Evolutionary conservation across 768 basidiomycete genomes (phyloP), one percentile per base, ranked within the genome.

Genomic region (Leccinum imitatum): DNA sequence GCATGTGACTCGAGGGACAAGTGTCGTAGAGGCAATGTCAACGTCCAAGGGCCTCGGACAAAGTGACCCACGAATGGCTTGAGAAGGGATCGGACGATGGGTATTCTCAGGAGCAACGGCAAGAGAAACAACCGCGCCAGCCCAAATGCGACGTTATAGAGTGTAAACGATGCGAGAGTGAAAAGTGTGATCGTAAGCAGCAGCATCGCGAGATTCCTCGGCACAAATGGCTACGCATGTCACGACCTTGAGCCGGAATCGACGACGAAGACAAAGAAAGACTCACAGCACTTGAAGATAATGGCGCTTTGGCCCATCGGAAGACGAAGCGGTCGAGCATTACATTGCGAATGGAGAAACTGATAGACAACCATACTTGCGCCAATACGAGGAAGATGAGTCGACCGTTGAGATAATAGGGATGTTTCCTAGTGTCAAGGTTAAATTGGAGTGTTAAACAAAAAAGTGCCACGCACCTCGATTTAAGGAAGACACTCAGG

Each of bases 391-490:
- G 69, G 67, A 88, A 89, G 8, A 91, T 62, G 6, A 89, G 73
- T 17, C 83, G 82, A 1, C 87, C 88, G 56, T 90, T 90, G 21
- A 91, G 77, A 66, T 90, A 86, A 63, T 84, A 83, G 0, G 88
- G 89, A 60, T 91, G 87, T 72, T 87, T 90, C 67, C 89, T 90
- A 61, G 46, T 41, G 46, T 21, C 0, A n/a, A 3, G 39, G 48
- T 53, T 13, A 47, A 11, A 23, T 46, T 19, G 6, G 11, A 19
- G 14, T 6, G 1, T 17, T 4, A 15, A 4, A n/a, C 13, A n/a
- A 4, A n/a, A 15, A n/a, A 6, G 23, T 5, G 21, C 6, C 71
- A 79, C 64, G 30, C 59, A 88, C 90, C 77, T 86, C 33, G 88
- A 90, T 61, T 84, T 86, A 15, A 88, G 83, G 58, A 91, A 90